Evolutionary conservation across 345 rosid genomes (phyloP), one percentile per base, ranked within the genome.

Genomic region (Salix purpurea): DNA sequence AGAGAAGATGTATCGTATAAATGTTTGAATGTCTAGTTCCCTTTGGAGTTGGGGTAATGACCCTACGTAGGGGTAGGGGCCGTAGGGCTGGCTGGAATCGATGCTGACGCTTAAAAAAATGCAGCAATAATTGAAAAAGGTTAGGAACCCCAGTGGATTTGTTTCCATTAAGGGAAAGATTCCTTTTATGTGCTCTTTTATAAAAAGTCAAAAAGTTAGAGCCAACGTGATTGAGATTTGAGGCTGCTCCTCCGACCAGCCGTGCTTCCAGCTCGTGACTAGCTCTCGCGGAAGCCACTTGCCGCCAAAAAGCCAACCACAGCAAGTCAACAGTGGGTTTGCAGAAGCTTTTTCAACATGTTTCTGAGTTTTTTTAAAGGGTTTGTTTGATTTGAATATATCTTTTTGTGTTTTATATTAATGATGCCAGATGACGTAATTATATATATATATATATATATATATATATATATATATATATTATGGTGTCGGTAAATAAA

Each of bases 101-200:
- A 67, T 56, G 40, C 39, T 37, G 73, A 50, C 71, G 56, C 21
- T 50, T 18, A 9, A 26, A 54, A 71, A 18, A 28, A 4, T 7
- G 62, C 9, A 7, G 12, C 52, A 74, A 74, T 66, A 67, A 74
- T 52, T n/a, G 64, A 75, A 32, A 34, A 9, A 32, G 32, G 32
- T n/a, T n/a, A 9, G 68, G 64, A 62, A 48, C 60, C 71, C 15
- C 15, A 64, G 50, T 37, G 48, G 28, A 24, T 10, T 36, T 61
- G 58, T 72, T 79, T 70, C 86, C 83, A 77, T 79, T 75, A 75
- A 83, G 36, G 88, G 88, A 85, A 85, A 81, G 84, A 85, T 85
- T 84, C 86, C 28, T 0, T 73, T 69, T 65, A 4, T 60, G 19
- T 40, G 56, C 30, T 46, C 21, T 16, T 54, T 58, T 70, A 4